A percentile compares a stretch with the other conserved stretches of the same genome.
Conservation (phyloP, 805 yeast species). For the Gaillardinia entomophila region DNA sequence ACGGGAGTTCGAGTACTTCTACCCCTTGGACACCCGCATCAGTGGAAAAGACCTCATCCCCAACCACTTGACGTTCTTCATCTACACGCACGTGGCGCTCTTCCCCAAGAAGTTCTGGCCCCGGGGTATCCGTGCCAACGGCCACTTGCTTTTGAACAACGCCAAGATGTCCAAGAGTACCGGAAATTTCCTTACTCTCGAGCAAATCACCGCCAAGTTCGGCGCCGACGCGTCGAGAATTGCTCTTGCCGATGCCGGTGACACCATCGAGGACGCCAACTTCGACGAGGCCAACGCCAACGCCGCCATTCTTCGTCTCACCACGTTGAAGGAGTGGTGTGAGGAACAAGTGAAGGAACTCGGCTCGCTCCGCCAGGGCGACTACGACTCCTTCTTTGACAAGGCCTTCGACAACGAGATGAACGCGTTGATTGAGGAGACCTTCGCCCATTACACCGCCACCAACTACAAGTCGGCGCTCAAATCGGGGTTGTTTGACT, state of each 20-base stretch:
- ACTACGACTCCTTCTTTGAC: constrained; percentile 65
- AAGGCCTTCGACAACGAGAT: constrained; percentile 89
- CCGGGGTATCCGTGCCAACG: constrained; percentile 86
- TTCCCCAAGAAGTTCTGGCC: constrained; percentile 95
- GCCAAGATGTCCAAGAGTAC: constrained; percentile 98
- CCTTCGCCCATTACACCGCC: constrained; percentile 61
- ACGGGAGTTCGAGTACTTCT: constrained; percentile 94
- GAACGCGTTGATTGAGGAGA: constrained; percentile 71
- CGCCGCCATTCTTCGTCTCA: constrained; percentile 92
- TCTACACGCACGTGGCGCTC: constrained; percentile 86
- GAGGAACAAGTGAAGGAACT: constrained; percentile 61
- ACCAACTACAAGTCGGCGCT: constrained; percentile 86
- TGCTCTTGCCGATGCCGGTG: constrained; percentile 98
- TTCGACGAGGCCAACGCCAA: constrained; percentile 95
- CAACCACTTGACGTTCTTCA: constrained; percentile 93
- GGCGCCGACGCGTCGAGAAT: constrained; percentile 98
- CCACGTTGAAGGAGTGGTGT: constrained; percentile 91
- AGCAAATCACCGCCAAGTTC: constrained; percentile 76
- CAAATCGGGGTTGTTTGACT: constrained; percentile 87
- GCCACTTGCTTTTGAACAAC: constrained; percentile 91
- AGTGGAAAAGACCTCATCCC: constrained; percentile 97
- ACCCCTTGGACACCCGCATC: constrained; percentile 86
- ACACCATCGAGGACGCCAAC: constrained; percentile 94
- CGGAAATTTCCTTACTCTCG: constrained; percentile 91
- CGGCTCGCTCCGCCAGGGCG: constrained; percentile 45